Percentiles rank a stretch among this genome's conserved stretches.
Evolutionary conservation across 116 monocot species (phyloP).

Genomic region (Dioscorea cayenensis): DNA sequence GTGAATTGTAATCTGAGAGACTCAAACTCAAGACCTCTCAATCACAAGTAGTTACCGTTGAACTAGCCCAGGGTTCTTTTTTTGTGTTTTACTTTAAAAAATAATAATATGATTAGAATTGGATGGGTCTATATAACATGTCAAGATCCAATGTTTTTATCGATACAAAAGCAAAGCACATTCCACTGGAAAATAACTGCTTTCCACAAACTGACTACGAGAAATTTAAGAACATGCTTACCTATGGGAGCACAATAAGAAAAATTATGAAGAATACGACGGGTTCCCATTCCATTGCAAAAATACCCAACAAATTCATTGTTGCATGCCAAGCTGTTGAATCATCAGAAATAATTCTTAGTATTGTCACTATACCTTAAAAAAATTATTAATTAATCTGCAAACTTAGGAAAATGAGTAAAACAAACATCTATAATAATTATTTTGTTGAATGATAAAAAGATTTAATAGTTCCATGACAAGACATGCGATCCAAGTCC

Average conservation of each 20-base stretch:
- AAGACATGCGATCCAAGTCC: no score
- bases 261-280: slow-evolving; percentile 66
- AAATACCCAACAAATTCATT: slow-evolving; percentile 41
- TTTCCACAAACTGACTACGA: background rate
- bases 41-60: no score
- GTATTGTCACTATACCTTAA: background rate
- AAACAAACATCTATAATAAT: no score
- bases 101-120: no score
- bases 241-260: slow-evolving; percentile 86
- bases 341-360: background rate
- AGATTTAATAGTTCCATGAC: no score
- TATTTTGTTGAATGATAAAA: background rate
- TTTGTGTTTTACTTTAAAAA: no score
- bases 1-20: no score
- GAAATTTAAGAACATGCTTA: slow-evolving; percentile 14
- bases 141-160: no score
- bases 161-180: background rate
- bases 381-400: background rate
- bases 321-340: slow-evolving; percentile 30
- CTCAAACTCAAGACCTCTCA: no score
- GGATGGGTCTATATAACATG: no score
- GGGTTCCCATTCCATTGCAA: slow-evolving; percentile 55
- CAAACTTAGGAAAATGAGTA: background rate
- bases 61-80: no score
- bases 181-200: background rate